phyloP scores from a whole-genome alignment of 108 stramenopile species.

The Heterococcus sp. region DNA sequence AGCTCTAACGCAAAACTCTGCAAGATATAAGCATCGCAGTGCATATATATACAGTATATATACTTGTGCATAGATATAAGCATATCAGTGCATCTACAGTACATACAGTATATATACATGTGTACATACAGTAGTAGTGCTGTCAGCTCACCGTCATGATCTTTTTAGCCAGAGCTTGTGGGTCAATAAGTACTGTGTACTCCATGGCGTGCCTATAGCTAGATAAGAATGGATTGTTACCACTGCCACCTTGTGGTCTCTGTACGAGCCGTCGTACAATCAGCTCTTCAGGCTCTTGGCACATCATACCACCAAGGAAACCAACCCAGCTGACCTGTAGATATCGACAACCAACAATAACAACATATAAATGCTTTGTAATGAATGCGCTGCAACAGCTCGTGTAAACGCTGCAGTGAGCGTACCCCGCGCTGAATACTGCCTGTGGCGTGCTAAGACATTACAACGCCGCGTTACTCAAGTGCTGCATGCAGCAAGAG shows the following conservation, averaged over 20 bases:
- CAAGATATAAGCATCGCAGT: too few species aligned
- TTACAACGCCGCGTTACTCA: neutral
- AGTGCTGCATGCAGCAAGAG: neutral
- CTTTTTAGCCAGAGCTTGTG: conserved; percentile 21
- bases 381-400: too few species aligned
- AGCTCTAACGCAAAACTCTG: too few species aligned
- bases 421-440: neutral
- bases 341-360: neutral
- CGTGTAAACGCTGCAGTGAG: too few species aligned
- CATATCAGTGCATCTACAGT: too few species aligned
- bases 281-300: conserved; percentile 43
- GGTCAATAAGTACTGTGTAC: conserved; percentile 46
- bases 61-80: too few species aligned
- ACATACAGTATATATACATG: too few species aligned
- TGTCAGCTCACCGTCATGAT: conserved; percentile 13
- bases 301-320: conserved; percentile 20
- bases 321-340: neutral
- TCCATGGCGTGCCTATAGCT: conserved; percentile 35
- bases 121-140: too few species aligned
- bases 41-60: too few species aligned
- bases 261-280: conserved; percentile 24
- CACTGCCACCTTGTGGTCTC: conserved; percentile 25
- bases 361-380: too few species aligned
- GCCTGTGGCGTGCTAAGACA: neutral
- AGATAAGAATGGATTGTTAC: conserved; percentile 39